phyloP scores from a whole-genome alignment of 768 basidiomycete genomes.

The Leccinum subtestaceum region DNA sequence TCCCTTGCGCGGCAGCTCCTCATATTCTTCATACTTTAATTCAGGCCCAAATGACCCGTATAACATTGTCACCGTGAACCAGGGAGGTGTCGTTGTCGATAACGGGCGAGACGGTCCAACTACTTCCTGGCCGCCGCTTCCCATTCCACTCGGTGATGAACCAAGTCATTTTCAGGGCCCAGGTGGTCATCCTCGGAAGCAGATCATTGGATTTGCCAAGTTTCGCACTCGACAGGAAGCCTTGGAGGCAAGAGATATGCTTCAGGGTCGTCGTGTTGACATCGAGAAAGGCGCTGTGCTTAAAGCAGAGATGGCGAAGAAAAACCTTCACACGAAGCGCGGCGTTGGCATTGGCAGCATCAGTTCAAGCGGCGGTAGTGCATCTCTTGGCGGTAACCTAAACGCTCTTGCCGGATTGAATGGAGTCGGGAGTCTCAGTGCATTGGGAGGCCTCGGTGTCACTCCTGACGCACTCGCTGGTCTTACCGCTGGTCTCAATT shows the following conservation, averaged over 20 bases:
- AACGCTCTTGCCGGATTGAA: constrained; percentile 24
- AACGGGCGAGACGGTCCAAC: constrained; percentile 69
- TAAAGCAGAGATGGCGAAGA: constrained; percentile 99
- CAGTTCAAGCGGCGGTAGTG: constrained; percentile 26
- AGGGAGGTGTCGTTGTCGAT: constrained; percentile 81
- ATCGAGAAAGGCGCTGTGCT: constrained; percentile 88
- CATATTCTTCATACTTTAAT: constrained; percentile 36
- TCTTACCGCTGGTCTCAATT: constrained; percentile 29
- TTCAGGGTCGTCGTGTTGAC: constrained; percentile 90
- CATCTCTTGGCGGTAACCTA: constrained; percentile 28
- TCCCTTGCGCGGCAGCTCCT: constrained; percentile 36
- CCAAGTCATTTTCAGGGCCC: constrained; percentile 34
- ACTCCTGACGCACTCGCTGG: constrained; percentile 28
- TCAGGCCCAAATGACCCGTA: constrained; percentile 74
- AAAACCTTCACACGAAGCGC: constrained; percentile 95
- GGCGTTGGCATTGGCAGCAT: constrained; percentile 68
- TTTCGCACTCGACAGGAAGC: constrained; percentile 89
- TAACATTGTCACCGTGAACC: constrained; percentile 78
- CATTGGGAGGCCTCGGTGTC: constrained; percentile 25
- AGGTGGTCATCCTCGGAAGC: constrained; percentile 64
- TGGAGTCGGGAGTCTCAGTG: constrained; percentile 28
- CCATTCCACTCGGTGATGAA: constrained; percentile 31
- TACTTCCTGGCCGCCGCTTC: constrained; percentile 59
- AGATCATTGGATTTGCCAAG: constrained; percentile 98
- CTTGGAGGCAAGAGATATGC: constrained; percentile 76